phyloP scores from a whole-genome alignment of 345 rosid species.

The Eutrema heterophyllum region DNA sequence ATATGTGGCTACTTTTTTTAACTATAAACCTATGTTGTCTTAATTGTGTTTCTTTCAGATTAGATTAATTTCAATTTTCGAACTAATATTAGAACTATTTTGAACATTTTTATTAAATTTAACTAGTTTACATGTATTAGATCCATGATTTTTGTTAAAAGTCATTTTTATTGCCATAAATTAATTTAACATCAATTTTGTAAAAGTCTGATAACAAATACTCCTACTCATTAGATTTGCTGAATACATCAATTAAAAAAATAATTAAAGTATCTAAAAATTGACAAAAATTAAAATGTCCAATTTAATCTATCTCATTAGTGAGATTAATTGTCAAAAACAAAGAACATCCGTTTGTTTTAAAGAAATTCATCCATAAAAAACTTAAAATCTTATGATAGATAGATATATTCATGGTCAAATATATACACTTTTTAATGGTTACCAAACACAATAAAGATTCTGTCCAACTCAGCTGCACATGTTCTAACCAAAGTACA shows the following conservation, averaged over 20 bases:
- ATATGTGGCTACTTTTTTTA: too few species aligned
- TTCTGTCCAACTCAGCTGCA: background rate
- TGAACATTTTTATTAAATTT: too few species aligned
- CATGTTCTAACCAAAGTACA: conserved; percentile 21
- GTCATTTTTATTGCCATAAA: background rate
- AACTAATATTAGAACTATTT: too few species aligned
- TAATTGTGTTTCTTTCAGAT: too few species aligned
- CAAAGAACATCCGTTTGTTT: background rate
- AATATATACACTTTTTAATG: background rate
- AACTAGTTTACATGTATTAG: too few species aligned
- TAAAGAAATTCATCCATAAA: background rate
- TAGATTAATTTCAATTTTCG: too few species aligned
- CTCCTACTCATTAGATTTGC: background rate
- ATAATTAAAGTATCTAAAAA: background rate
- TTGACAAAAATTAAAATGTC: background rate
- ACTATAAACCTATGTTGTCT: too few species aligned
- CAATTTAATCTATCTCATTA: background rate
- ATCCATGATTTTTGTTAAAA: too few species aligned
- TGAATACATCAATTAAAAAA: background rate
- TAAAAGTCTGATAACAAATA: background rate
- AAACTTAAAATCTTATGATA: too few species aligned
- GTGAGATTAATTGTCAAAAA: background rate
- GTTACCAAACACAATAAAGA: background rate
- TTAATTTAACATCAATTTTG: background rate
- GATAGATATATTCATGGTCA: background rate